Evolutionary conservation across 2,329 filamentous ascomycete genomes (phyloP).

Genomic region (Fusarium coffeatum): DNA sequence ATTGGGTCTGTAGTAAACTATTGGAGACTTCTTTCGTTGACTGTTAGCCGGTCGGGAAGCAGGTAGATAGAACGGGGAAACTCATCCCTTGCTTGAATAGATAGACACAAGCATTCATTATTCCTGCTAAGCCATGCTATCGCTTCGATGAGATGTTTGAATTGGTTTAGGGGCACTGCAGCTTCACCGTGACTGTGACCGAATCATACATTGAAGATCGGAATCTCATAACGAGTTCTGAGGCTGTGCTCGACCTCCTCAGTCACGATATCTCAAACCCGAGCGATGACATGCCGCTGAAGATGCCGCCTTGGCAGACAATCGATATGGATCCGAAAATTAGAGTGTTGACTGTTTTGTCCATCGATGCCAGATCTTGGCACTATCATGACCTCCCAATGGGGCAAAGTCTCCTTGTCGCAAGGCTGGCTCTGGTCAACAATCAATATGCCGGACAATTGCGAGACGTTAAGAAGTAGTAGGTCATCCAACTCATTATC

Average conservation of each 20-base stretch:
- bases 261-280: conserved; percentile 10
- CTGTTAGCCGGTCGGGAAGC: not conserved
- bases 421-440: not conserved
- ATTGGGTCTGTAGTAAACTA: not conserved
- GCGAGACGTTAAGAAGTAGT: conserved; percentile 1
- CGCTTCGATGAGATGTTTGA: not conserved
- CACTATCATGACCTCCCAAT: conserved; percentile 5
- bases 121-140: not conserved
- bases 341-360: not conserved
- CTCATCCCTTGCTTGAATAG: not conserved
- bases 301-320: conserved; percentile 21
- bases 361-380: conserved; percentile 10
- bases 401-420: not conserved
- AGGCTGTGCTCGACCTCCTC: conserved; percentile 10
- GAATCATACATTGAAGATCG: not conserved
- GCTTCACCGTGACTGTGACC: not conserved
- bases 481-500: conserved; percentile 46
- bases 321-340: not conserved
- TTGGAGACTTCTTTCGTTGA: not conserved
- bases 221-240: not conserved
- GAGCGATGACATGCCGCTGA: conserved; percentile 8
- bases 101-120: not conserved
- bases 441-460: not conserved
- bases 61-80: not conserved
- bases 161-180: not conserved